These are phyloP conservation scores for Exophiala calicioides DNA, from an alignment of 2,329 filamentous ascomycete genomes.

Conservation along the genomic window DNA sequence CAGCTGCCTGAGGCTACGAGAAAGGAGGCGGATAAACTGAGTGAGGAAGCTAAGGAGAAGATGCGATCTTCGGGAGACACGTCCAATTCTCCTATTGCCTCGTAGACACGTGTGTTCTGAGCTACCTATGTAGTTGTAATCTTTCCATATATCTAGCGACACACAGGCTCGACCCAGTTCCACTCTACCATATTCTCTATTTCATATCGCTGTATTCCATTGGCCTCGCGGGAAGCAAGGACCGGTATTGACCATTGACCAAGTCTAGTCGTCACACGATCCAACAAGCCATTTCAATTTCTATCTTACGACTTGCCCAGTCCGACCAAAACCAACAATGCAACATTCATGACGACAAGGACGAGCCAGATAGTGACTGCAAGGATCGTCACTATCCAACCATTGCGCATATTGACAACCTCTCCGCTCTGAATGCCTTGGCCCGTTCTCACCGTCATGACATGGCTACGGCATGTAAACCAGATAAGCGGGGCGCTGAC, in stretches of 20 bases:
- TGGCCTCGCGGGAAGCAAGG: too few species aligned
- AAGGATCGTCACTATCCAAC: constrained; percentile 63
- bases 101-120: background rate
- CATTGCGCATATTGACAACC: constrained; percentile 67
- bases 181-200: too few species aligned
- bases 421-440: constrained; percentile 15
- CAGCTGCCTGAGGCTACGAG: constrained; percentile 24
- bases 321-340: constrained; percentile 66
- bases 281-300: background rate
- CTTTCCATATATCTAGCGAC: too few species aligned
- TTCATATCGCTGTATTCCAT: too few species aligned
- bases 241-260: too few species aligned
- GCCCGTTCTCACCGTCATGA: constrained; percentile 66
- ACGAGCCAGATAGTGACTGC: constrained; percentile 69
- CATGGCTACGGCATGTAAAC: constrained; percentile 76
- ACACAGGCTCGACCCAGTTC: too few species aligned
- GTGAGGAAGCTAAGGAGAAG: constrained; percentile 22
- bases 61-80: constrained; percentile 9
- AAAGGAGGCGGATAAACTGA: constrained; percentile 23
- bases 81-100: constrained; percentile 12
- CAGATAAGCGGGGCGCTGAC: constrained; percentile 81
- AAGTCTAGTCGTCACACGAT: too few species aligned
- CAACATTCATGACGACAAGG: constrained; percentile 77
- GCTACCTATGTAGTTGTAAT: constrained; percentile 6
- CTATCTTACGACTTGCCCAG: constrained; percentile 50